Conservation (phyloP, 2,329 filamentous ascomycete genomes). For the Sphaerulina vaccinii region DNA sequence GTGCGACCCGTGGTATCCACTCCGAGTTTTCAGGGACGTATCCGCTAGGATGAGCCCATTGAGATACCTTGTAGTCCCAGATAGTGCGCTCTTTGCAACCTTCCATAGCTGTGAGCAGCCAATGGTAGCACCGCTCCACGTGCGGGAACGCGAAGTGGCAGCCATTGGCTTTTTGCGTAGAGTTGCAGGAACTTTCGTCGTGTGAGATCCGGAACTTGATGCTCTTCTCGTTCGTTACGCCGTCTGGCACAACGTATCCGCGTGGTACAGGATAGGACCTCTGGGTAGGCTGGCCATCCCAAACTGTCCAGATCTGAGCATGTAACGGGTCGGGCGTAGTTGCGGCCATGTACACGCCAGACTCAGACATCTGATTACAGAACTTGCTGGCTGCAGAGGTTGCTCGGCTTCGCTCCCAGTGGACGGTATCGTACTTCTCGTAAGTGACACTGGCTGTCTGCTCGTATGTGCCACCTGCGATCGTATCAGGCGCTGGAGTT, state of each 20-base stretch:
- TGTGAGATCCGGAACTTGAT: conserved; percentile 1
- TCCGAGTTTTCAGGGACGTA: too few relatives aligned
- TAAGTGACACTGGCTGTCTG: neutral
- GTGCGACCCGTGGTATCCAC: neutral
- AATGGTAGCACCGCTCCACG: neutral
- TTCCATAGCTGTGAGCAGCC: neutral
- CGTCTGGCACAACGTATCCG: too few relatives aligned
- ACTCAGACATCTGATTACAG: neutral
- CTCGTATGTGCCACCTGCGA: neutral
- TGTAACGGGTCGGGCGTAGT: neutral
- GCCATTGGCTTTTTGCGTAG: neutral
- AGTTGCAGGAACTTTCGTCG: neutral
- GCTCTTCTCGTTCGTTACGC: too few relatives aligned
- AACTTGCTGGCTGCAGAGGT: neutral
- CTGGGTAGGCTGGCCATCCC: neutral
- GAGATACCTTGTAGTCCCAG: too few relatives aligned
- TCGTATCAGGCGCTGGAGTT: too few relatives aligned
- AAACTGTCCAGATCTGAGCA: neutral
- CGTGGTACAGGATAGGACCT: neutral
- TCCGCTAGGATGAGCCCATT: too few relatives aligned
- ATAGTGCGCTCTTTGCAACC: neutral
- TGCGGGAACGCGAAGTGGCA: neutral
- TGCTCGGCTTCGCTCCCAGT: neutral
- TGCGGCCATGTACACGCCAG: neutral
- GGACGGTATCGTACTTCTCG: neutral